Conservation (phyloP, 352 stramenopile species). For the Phytophthora chlamydospora region DNA sequence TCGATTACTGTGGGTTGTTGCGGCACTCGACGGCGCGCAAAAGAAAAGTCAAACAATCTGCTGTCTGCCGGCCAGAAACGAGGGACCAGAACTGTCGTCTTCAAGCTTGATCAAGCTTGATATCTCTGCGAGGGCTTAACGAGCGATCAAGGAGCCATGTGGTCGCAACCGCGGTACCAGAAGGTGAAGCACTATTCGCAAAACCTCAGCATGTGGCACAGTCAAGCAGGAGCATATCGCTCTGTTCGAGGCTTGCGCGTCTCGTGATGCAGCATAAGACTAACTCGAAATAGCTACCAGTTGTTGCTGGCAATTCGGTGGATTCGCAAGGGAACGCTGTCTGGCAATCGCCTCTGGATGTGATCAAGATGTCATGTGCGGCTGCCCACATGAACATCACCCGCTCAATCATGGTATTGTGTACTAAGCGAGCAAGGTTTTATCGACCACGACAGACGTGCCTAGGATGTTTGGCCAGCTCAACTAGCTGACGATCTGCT, state of each 20-base stretch:
- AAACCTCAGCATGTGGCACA: conserved; percentile 1
- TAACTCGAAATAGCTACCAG: conserved; percentile 17
- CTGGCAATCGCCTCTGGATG: too few relatives aligned
- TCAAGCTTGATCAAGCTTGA: neutral
- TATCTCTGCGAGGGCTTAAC: neutral
- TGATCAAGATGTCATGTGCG: neutral
- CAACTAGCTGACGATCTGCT: too few relatives aligned
- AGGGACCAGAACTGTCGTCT: conserved; percentile 15
- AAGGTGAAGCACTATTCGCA: conserved; percentile 10
- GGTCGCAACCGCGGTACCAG: conserved; percentile 2
- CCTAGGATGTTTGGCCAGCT: too few relatives aligned
- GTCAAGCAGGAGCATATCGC: neutral
- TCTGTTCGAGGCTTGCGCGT: conserved; percentile 10
- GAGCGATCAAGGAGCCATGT: neutral
- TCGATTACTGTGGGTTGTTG: neutral
- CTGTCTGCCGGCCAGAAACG: conserved; percentile 4
- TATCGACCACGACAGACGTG: too few relatives aligned
- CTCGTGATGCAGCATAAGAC: conserved; percentile 18
- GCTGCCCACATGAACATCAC: neutral
- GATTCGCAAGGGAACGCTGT: neutral
- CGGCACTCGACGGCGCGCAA: conserved; percentile 1
- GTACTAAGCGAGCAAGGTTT: too few relatives aligned
- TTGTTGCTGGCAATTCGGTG: conserved; percentile 2
- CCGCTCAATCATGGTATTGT: too few relatives aligned
- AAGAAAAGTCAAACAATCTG: conserved; percentile 15